Base-by-base conservation (phyloP, 768 basidiomycete genomes). In the Kwoniella dejecticola region DNA sequence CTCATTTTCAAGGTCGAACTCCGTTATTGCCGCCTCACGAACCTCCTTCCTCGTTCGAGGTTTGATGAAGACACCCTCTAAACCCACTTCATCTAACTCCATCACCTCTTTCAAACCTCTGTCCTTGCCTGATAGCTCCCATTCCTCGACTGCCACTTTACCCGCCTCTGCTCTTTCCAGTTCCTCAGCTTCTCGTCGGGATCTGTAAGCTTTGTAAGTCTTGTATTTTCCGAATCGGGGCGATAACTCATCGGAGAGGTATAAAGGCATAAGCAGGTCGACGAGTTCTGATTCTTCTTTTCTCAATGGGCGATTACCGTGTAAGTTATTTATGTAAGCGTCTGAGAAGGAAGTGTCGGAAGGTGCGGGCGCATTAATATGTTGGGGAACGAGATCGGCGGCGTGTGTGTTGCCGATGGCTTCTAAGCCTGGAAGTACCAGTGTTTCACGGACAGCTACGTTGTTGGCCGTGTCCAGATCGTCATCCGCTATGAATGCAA, bases 231-330 rank as follows among this genome's bases (percentile, higher is more conserved):
- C 70, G 64, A 72, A 75, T 42, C 76, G 67, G 12, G 74, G 74
- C 33, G 76, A 75, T 2, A 77, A 61, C 48, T 77, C 76, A 30
- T 77, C 70, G n/a, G 69, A 66, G 13, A 77, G 63, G 54, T 72
- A 75, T 3, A 77, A 56, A 0, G 76, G 76, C 76, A 77, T 77
- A 12, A 69, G 33, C 15, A 67, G 52, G 49, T 77, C 76, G 13
- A 67, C 55, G 21, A 60, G 29, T 11, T 66, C 45, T 13, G 54
- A 56, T 8, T 36, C 48, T 12, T 64, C 52, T 12, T 27, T 53
- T 17, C 33, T 52, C 23, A 41, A 27, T 23, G 50, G 49, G 27
- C 41, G 36, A 17, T 15, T 45, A 4, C 41, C 55, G 27, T 33
- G 42, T 21, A 52, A 23, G 1, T 48, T 10, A 4, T 57, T 53